Evolutionary conservation across 2,329 filamentous ascomycete species (phyloP), one percentile per base, ranked within the genome.

Genomic region (Chrysosporium queenslandicum): DNA sequence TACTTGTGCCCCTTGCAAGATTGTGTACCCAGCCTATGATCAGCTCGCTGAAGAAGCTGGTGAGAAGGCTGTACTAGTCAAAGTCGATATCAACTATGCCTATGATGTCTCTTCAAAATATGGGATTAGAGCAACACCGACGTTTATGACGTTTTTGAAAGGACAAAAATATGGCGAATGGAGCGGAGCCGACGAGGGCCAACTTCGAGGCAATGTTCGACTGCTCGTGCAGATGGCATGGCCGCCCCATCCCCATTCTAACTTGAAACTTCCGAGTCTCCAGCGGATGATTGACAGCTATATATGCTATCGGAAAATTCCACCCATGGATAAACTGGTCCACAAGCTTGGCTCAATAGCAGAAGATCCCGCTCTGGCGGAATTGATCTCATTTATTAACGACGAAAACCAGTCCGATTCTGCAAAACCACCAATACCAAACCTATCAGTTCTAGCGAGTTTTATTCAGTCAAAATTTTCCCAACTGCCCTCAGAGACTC

Each of bases 1-100:
- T 1, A 92, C 84, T 2, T 96, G 90, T 63, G 78, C 81, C 0
- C 89, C 90, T 0, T 96, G 91, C 76, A 91, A 86, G 66, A 70
- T 81, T 14, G 77, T 91, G 1, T 94, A 95, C 61, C 87, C 90
- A 1, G 69, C 83, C 0, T 97, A 87, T 61, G 85, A 94, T 55
- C 76, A 87, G 58, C 74, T 96, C 0, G 89, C 90, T 1, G 79
- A 78, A 23, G 85, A 94, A 64, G 76, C 83, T 25, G 83, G 79
- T 1, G 71, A 78, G 29, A 83, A 83, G 59, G 83, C 81, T 2
- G 72, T 80, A 0, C 77, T 96, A 45, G 82, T 96, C 70, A 92
- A 94, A 64, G 81, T 94, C 11, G 90, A 97, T 63, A 81, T 87
- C 45, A 82, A 81, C 14, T 71, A 76, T 11, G 82, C 84, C 2